These are phyloP conservation scores for Saccharomyces uvarum DNA, from an alignment of 1,139 yeast species.

Conservation along the genomic window DNA sequence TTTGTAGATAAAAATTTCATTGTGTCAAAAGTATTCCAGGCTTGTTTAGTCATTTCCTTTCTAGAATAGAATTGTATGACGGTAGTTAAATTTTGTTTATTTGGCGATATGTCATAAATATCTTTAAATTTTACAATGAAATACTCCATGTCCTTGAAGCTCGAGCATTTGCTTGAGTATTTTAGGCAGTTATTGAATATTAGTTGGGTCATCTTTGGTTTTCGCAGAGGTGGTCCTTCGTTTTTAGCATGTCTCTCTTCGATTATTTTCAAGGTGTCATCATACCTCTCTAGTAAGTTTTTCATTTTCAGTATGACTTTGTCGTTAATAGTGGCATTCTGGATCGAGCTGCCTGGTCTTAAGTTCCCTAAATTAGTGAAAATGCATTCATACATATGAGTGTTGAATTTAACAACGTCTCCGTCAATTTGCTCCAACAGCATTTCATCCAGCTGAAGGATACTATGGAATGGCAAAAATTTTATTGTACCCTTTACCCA, in stretches of 20 bases:
- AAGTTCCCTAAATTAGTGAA: conserved; percentile 37
- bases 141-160: conserved; percentile 44
- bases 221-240: conserved; percentile 14
- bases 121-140: conserved; percentile 22
- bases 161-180: conserved; percentile 35
- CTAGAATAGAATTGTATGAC: conserved; percentile 61
- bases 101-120: conserved; percentile 43
- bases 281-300: conserved; percentile 35
- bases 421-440: conserved; percentile 31
- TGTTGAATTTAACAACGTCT: conserved; percentile 30
- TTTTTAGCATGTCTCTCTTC: background rate
- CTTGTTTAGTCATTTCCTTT: conserved; percentile 46
- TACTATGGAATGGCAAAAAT: conserved; percentile 31
- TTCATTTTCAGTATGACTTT: conserved; percentile 31
- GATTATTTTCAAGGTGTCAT: conserved; percentile 33
- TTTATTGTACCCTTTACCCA: conserved; percentile 44
- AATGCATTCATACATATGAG: conserved; percentile 39
- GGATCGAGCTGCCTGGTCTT: conserved; percentile 8
- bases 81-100: conserved; percentile 52
- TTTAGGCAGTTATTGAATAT: conserved; percentile 33
- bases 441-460: conserved; percentile 36
- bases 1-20: conserved; percentile 73
- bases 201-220: conserved; percentile 25
- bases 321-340: conserved; percentile 32
- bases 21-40: conserved; percentile 68